Percentiles rank a stretch among this genome's conserved stretches.
Evolutionary conservation across 2,329 filamentous ascomycete species (phyloP).

Genomic region (Curvularia hawaiiensis): DNA sequence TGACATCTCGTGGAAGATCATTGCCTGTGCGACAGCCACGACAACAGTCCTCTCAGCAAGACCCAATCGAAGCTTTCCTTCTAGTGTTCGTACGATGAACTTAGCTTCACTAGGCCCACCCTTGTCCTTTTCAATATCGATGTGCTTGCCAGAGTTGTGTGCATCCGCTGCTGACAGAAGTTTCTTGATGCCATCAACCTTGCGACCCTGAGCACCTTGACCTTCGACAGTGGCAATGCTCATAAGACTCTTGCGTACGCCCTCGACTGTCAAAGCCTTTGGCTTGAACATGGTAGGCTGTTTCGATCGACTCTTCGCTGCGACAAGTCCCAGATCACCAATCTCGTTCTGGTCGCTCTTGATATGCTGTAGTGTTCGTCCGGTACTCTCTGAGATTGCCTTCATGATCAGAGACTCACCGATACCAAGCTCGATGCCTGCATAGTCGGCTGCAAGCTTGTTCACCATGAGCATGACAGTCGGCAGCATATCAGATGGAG

Average conservation of each 20-base stretch:
- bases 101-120: constrained; percentile 95
- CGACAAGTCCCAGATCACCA: constrained; percentile 91
- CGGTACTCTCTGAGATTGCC: constrained; percentile 92
- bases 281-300: constrained; percentile 99
- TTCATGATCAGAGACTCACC: constrained; percentile 99
- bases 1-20: constrained; percentile 82
- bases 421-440: constrained; percentile 96
- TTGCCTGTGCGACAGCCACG: constrained; percentile 85
- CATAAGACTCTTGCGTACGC: constrained; percentile 87
- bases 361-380: constrained; percentile 84
- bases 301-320: constrained; percentile 91
- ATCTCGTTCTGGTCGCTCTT: constrained; percentile 97
- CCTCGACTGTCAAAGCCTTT: constrained; percentile 83
- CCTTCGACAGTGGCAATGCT: constrained; percentile 85
- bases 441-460: constrained; percentile 95
- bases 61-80: constrained; percentile 90
- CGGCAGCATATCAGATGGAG: constrained; percentile 83
- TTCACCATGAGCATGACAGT: constrained; percentile 97
- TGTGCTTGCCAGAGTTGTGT: constrained; percentile 63
- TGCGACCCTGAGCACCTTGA: constrained; percentile 84
- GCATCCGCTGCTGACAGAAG: constrained; percentile 89
- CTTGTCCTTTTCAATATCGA: constrained; percentile 91
- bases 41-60: constrained; percentile 92
- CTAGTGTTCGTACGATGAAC: constrained; percentile 88
- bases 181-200: constrained; percentile 96